A percentile compares a stretch with the other conserved stretches of the same genome.
Conservation (phyloP, 768 basidiomycete species). For the Psilocybe azurescens region DNA sequence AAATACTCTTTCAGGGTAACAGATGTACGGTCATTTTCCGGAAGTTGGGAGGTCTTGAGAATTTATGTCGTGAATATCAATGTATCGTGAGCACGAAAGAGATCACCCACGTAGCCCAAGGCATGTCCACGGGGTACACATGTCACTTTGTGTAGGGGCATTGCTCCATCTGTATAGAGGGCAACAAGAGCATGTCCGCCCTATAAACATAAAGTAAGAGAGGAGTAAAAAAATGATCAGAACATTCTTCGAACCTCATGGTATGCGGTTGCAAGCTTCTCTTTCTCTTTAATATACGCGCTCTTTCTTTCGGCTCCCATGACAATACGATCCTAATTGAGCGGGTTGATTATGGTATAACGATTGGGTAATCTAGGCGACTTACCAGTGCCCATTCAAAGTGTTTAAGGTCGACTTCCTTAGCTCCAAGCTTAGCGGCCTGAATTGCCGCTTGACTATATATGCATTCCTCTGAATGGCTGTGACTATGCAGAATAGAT, state of each 20-base stretch:
- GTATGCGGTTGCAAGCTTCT: slow-evolving; percentile 91
- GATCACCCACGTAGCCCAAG: slow-evolving; percentile 74
- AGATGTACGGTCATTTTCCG: slow-evolving; percentile 78
- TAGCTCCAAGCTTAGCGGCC: slow-evolving; percentile 84
- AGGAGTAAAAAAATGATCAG: slow-evolving; percentile 15
- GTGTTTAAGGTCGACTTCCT: slow-evolving; percentile 75
- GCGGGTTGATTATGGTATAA: slow-evolving; percentile 4
- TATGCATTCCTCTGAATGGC: slow-evolving; percentile 13
- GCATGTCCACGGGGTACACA: slow-evolving; percentile 96
- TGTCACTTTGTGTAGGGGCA: slow-evolving; percentile 97
- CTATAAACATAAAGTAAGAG: slow-evolving; percentile 40
- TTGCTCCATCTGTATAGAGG: slow-evolving; percentile 92
- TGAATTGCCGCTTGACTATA: slow-evolving; percentile 89
- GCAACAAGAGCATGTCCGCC: slow-evolving; percentile 96
- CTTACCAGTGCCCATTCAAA: slow-evolving; percentile 97
- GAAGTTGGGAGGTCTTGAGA: slow-evolving; percentile 73
- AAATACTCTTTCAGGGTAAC: slow-evolving; percentile 76
- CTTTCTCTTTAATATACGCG: slow-evolving; percentile 85
- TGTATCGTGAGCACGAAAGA: slow-evolving; percentile 10
- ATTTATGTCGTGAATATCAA: slow-evolving; percentile 16
- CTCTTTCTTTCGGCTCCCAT: slow-evolving; percentile 97
- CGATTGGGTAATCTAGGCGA: slow-evolving; percentile 6
- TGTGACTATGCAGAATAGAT: slow-evolving; percentile 3
- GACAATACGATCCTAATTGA: slow-evolving; percentile 80
- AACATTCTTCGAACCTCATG: slow-evolving; percentile 71